Conservation (phyloP, 1,284 basidiomycete genomes). For the Ustilago shanxiensis region DNA sequence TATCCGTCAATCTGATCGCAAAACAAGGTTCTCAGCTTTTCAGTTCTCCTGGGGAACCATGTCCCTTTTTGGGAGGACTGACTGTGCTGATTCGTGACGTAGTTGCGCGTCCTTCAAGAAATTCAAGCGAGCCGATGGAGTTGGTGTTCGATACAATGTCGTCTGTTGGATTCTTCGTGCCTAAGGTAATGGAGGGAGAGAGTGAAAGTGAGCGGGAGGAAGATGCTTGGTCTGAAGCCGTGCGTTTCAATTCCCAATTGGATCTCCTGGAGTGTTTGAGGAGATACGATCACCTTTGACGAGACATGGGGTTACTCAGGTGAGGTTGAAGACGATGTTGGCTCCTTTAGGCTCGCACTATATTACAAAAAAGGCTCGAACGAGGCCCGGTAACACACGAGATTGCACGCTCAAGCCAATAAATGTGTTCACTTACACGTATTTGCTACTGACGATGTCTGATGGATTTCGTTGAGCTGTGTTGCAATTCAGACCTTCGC, state of each 20-base stretch:
- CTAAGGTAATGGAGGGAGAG: background rate
- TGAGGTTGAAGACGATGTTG: too few species aligned
- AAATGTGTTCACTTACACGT: too few species aligned
- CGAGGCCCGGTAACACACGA: background rate
- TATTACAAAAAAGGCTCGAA: too few species aligned
- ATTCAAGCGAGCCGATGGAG: background rate
- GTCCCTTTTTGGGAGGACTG: background rate
- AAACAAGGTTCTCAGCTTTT: background rate
- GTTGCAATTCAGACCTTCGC: too few species aligned
- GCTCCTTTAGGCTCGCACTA: too few species aligned
- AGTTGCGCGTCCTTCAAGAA: background rate
- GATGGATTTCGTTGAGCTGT: background rate
- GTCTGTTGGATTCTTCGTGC: background rate
- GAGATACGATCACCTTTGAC: background rate
- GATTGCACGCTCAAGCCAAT: too few species aligned
- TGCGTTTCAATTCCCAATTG: background rate
- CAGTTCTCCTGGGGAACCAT: background rate
- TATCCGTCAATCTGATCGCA: background rate
- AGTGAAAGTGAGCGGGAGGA: background rate
- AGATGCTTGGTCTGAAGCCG: constrained; percentile 1
- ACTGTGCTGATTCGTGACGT: background rate
- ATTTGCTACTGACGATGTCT: background rate
- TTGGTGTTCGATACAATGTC: background rate
- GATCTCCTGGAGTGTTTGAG: background rate
- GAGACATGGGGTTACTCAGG: background rate